Evolutionary conservation across 2,329 filamentous ascomycete genomes (phyloP), one percentile per base, ranked within the genome.

Genomic region (Trichoderma sp.): DNA sequence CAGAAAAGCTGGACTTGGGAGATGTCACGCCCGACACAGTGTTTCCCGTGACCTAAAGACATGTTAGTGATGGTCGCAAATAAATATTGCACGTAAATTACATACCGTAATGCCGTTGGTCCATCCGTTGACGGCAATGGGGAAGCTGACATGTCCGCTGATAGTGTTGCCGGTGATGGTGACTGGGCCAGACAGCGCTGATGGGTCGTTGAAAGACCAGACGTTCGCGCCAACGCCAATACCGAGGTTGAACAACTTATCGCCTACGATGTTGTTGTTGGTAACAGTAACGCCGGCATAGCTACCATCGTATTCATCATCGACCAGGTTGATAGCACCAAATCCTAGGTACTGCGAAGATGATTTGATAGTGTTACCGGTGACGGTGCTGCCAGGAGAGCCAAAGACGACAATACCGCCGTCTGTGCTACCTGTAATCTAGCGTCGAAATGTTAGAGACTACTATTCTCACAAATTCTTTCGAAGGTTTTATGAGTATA

Each of bases 251-350:
- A 74, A 71, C 21, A 75, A 65, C 46, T 70, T 68, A 1, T 60
- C 51, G 55, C 73, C 73, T 11, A 66, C 59, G 61, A 76, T 75
- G 18, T 64, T 69, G 52, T 75, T 75, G 69, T 71, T 70, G 8
- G 72, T 71, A 14, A 75, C 72, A 30, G 70, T 69, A 26, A 76
- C 74, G 30, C 70, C 67, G n/a, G 70, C 69, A 54, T 75, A 75
- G 66, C 73, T 74, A 1, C 70, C 74, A 1, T 60, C 21, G 52
- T 74, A 75, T 34, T 71, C 64, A 6, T 59, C 66, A 46, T 75
- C 74, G 4, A 75, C 74, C 73, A 75, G 73, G 54, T 75, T 75
- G 70, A 75, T 73, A 2, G 71, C 74, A 4, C 74, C 74, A 30
- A 75, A 75, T 43, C 74, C 72, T 16, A 72, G 68, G 21, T 74